Evolutionary conservation across 306 rosid species (phyloP).

Genomic region (Castanea mollissima): DNA sequence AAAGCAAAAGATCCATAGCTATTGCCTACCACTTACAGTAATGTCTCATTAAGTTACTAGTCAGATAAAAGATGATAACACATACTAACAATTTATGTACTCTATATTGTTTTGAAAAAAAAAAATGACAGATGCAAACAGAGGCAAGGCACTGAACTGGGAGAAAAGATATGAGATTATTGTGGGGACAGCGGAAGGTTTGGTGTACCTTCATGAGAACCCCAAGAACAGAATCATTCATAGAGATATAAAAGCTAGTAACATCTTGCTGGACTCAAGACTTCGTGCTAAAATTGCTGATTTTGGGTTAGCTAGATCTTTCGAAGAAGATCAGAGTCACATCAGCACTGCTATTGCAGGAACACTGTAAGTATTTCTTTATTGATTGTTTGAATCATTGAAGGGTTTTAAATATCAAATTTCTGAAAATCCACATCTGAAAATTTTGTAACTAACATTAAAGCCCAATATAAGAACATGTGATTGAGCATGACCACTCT

Average conservation of each 20-base stretch:
- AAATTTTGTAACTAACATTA: neutral
- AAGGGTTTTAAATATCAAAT: neutral
- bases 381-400: neutral
- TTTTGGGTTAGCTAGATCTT: constrained; percentile 93
- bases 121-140: constrained; percentile 47
- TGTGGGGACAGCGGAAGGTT: constrained; percentile 76
- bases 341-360: constrained; percentile 96
- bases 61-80: neutral
- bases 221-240: constrained; percentile 69
- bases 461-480: neutral
- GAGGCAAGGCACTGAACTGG: constrained; percentile 71
- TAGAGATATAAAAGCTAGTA: constrained; percentile 93
- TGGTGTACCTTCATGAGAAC: constrained; percentile 79
- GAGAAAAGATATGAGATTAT: constrained; percentile 74
- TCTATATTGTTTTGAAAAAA: constrained; percentile 4
- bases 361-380: constrained; percentile 55
- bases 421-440: neutral
- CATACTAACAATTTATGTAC: neutral
- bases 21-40: neutral
- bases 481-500: too few relatives aligned
- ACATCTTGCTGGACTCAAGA: constrained; percentile 74
- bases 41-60: neutral
- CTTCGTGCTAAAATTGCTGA: constrained; percentile 90
- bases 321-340: constrained; percentile 84
- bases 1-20: neutral